These are phyloP conservation scores for Cladosporium sp. DNA, from an alignment of 2,329 filamentous ascomycete genomes.

Conservation along the genomic window DNA sequence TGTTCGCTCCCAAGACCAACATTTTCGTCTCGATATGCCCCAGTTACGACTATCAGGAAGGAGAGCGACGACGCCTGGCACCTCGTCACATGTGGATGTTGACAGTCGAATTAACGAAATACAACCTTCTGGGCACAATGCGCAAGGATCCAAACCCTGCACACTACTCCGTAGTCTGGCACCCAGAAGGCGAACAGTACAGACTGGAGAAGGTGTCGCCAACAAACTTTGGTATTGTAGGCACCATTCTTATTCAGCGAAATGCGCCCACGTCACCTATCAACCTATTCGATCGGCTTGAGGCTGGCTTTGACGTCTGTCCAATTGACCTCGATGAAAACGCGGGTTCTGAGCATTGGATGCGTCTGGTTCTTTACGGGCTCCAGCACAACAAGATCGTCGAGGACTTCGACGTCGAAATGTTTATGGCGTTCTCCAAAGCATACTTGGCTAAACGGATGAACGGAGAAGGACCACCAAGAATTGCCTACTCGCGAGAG, in stretches of 20 bases:
- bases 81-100: constrained; percentile 25
- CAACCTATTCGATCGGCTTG: constrained; percentile 14
- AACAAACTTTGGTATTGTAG: constrained; percentile 22
- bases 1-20: constrained; percentile 20
- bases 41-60: constrained; percentile 17
- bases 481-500: constrained; percentile 18
- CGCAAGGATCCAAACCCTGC: constrained; percentile 19
- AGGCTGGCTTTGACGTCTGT: constrained; percentile 13
- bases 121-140: constrained; percentile 13
- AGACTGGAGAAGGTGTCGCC: constrained; percentile 12
- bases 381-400: constrained; percentile 21
- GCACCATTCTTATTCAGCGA: constrained; percentile 23
- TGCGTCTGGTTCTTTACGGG: constrained; percentile 19
- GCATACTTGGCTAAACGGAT: constrained; percentile 21
- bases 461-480: constrained; percentile 20
- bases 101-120: constrained; percentile 24
- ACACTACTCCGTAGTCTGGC: constrained; percentile 20
- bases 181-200: constrained; percentile 15
- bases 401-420: constrained; percentile 22
- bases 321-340: constrained; percentile 1
- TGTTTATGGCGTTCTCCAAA: constrained; percentile 25
- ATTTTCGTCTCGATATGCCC: constrained; percentile 24
- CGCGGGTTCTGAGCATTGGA: constrained; percentile 21
- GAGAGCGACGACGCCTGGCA: constrained; percentile 13
- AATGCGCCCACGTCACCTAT: constrained; percentile 16